phyloP scores from a whole-genome alignment of 305 asterid species.

The Fraxinus sp. region DNA sequence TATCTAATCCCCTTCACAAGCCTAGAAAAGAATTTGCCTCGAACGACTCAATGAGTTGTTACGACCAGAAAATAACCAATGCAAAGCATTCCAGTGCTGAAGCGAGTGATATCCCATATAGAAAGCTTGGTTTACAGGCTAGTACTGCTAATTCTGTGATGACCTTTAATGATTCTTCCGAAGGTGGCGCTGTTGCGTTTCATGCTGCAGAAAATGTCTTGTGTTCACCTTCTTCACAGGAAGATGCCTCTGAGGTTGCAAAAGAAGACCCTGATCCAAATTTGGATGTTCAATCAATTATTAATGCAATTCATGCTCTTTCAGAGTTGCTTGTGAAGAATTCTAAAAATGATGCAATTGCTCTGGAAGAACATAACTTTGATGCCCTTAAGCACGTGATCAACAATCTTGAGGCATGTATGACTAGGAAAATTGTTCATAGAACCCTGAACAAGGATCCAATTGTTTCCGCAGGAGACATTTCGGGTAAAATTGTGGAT shows the following conservation, averaged over 20 bases:
- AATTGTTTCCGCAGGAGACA: conserved; percentile 30
- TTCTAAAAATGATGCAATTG: conserved; percentile 35
- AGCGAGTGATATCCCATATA: conserved; percentile 22
- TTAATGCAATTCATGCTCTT: conserved; percentile 51
- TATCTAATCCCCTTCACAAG: conserved; percentile 32
- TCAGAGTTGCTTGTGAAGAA: conserved; percentile 61
- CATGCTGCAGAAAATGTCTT: conserved; percentile 84
- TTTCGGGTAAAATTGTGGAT: conserved; percentile 35
- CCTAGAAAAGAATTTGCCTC: conserved; percentile 31
- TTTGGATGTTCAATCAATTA: conserved; percentile 46
- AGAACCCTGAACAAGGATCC: conserved; percentile 29
- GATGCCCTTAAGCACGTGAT: conserved; percentile 49
- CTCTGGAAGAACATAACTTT: conserved; percentile 46
- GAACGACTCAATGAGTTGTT: conserved; percentile 29
- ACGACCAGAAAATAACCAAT: conserved; percentile 31
- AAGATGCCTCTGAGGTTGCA: conserved; percentile 41
- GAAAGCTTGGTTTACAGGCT: conserved; percentile 18
- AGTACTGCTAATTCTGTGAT: conserved; percentile 25
- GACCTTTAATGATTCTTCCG: conserved; percentile 45
- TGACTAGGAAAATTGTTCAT: conserved; percentile 37
- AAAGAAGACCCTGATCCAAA: conserved; percentile 32
- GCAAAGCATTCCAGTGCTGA: conserved; percentile 34
- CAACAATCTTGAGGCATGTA: conserved; percentile 51
- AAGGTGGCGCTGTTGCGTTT: conserved; percentile 66
- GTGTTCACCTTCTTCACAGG: conserved; percentile 69